Base-by-base conservation (phyloP, 2,329 filamentous ascomycete species). In the Fusarium sp. region DNA sequence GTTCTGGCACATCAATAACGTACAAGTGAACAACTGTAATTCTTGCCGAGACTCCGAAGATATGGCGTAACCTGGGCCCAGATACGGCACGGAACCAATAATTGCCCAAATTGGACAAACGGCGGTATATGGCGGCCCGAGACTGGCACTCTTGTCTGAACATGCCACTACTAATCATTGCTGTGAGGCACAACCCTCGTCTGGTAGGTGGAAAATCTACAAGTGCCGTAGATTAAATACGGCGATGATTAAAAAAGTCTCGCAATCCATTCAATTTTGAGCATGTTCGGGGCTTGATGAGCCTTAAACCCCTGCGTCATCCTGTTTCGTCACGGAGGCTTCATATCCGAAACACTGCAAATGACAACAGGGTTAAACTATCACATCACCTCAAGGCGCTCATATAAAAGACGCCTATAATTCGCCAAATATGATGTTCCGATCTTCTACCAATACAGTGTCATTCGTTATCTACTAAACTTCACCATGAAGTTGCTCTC, bases 401-500 rank as follows among this genome's bases (percentile, higher is more conserved):
- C 4, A 4, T 54, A 48, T 42, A 48, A 48, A 30, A 12, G 7
- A 35, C 8, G 3, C 36, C 33, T 54, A 39, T 54, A 54, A 39
- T 28, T n/a, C 33, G 8, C 6, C 33, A n/a, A 28, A 11, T 30
- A 54, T 54, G 50, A 30, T 4, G 2, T 7, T 10, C 33, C 16
- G 1, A 11, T 18, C 3, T 5, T 11, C 0, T 22, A 1, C 8
- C 10, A 12, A n/a, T 20, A 26, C 18, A 53, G 3, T n/a, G 24
- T 24, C 36, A 39, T 14, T 31, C 22, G 48, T 26, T 30, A 12
- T 7, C 5, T 7, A 18, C 13, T 26, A 5, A 6, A 33, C 28
- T 39, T 36, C 51, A 45, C 1, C 24, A 73, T 73, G 71, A 73
- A 58, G 60, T 44, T 73, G 9, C 33, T 65, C 7, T 41, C 59